Evolutionary conservation across 352 stramenopile genomes (phyloP), one percentile per base, ranked within the genome.

Genomic region (Nothophytophthora sp.): DNA sequence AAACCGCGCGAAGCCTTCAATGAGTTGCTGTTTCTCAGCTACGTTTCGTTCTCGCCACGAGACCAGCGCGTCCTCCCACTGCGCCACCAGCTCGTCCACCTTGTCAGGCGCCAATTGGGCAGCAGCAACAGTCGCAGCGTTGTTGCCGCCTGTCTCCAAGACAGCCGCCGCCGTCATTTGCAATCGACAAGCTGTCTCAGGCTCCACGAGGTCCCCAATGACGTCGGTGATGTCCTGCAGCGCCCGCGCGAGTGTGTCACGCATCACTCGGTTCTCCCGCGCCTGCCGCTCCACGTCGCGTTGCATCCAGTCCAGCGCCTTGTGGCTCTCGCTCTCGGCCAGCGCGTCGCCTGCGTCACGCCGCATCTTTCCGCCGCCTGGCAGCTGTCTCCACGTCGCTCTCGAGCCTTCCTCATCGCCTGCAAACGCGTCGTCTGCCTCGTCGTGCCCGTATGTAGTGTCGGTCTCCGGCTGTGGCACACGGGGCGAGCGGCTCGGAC

Each of bases 271-370:
- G 37, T 71, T 78, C 34, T 57, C 53, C n/a, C 56, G 42, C 12
- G 64, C 61, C 34, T 70, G 64, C 19, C 45, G 61, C 46, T 81
- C 64, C 16, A 65, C 61, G 20, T 81, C 67, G 25, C 34, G 64
- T 37, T 81, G 67, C 55, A 81, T 78, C 67, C 67, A 76, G 9
- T 60, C 41, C 7, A 81, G 51, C 13, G 67, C 70, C 40, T 60
- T 65, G 13, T 43, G 42, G 15, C 57, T 64, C 6, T 71, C 63
- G 2, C 25, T 46, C 8, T 73, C 42, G n/a, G 70, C 45, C 8
- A 30, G n/a, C n/a, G n/a, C n/a, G n/a, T n/a, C n/a, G n/a, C n/a
- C n/a, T n/a, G n/a, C n/a, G n/a, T n/a, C n/a, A n/a, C n/a, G n/a
- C n/a, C n/a, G n/a, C n/a, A n/a, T n/a, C n/a, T n/a, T n/a, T n/a